phyloP scores from a whole-genome alignment of 352 stramenopile species.

The Phytophthora capsici region DNA sequence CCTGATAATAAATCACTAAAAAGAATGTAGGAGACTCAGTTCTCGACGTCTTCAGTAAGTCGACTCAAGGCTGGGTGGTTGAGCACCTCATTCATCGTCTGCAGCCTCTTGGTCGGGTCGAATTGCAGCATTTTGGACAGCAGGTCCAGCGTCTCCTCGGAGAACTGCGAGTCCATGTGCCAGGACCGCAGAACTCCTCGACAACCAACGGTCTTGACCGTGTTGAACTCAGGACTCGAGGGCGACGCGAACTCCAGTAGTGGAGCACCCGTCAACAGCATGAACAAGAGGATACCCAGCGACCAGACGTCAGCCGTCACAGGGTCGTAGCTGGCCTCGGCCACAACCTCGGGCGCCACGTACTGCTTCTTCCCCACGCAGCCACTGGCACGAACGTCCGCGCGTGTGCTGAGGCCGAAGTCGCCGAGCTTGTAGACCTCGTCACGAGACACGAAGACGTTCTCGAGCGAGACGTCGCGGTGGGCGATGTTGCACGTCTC shows the following conservation, averaged over 20 bases:
- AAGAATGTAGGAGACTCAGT: no score
- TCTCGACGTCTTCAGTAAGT: background rate
- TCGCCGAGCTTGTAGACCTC: conserved; percentile 60
- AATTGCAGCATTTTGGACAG: conserved; percentile 45
- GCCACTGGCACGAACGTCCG: conserved; percentile 22
- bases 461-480: conserved; percentile 72
- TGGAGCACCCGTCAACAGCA: conserved; percentile 60
- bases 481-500: conserved; percentile 40
- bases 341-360: conserved; percentile 47
- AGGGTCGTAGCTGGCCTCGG: conserved; percentile 35
- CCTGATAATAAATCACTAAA: background rate
- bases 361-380: conserved; percentile 46
- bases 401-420: conserved; percentile 53
- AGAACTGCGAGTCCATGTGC: conserved; percentile 31
- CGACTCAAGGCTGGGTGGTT: conserved; percentile 27
- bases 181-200: conserved; percentile 42
- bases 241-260: conserved; percentile 44
- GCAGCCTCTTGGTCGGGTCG: conserved; percentile 34
- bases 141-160: conserved; percentile 30
- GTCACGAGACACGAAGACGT: conserved; percentile 52
- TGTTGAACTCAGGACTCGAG: conserved; percentile 36
- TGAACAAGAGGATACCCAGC: conserved; percentile 63
- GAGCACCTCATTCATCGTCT: conserved; percentile 37
- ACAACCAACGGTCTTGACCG: conserved; percentile 37
- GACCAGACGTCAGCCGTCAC: conserved; percentile 59